A percentile compares a stretch with the other conserved stretches of the same genome.
Evolutionary conservation across 2,329 filamentous ascomycete species (phyloP).

Genomic region (Cytospora paraplurivora): DNA sequence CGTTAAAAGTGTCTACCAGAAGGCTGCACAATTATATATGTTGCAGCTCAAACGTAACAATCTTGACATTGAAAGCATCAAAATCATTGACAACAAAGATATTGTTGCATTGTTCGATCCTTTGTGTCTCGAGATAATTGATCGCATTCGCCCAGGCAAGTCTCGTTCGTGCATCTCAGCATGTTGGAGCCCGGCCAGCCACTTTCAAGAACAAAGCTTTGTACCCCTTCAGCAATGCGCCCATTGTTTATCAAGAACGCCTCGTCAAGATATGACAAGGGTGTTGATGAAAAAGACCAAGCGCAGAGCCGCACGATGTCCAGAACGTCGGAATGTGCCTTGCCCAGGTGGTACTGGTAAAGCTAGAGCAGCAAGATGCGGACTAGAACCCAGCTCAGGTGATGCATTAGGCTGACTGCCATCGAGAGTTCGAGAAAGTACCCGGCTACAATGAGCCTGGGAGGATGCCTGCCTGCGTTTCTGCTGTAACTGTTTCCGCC

Average conservation of each 20-base stretch:
- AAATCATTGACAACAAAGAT: background rate
- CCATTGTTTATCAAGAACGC: background rate
- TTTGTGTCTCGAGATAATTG: background rate
- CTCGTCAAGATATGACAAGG: background rate
- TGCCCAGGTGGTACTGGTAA: no score
- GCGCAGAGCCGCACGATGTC: background rate
- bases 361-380: no score
- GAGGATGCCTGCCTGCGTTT: background rate
- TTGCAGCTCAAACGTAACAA: background rate
- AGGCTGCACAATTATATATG: background rate
- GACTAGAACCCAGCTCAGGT: no score
- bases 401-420: no score
- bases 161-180: background rate
- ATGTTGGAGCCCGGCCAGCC: background rate
- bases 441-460: background rate
- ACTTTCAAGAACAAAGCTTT: background rate
- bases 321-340: background rate
- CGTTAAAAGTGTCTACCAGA: background rate
- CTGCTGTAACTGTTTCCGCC: background rate
- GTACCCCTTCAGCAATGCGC: background rate
- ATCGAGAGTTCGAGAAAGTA: no score
- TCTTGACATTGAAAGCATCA: background rate
- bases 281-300: no score
- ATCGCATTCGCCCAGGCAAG: background rate
- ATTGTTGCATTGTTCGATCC: background rate